Conservation (phyloP, 2,329 filamentous ascomycete species). For the Beauveria sp. region DNA sequence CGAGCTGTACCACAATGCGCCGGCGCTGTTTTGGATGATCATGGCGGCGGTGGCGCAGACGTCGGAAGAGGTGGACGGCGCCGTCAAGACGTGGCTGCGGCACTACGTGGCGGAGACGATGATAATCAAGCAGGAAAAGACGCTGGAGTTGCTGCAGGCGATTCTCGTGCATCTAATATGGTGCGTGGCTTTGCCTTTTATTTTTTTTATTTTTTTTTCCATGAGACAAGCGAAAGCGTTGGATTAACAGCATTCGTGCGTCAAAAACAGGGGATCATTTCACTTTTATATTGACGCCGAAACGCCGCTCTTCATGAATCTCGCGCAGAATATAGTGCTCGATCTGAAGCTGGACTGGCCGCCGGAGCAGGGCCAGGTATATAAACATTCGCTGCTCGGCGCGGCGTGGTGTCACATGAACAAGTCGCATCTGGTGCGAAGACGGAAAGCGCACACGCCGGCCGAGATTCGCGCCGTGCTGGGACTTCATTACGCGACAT, state of each 20-base stretch:
- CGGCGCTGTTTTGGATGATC: slow-evolving; percentile 25
- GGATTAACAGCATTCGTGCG: too few species aligned
- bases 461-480: slow-evolving; percentile 6
- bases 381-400: slow-evolving; percentile 1
- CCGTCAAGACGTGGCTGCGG: slow-evolving; percentile 21
- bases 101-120: slow-evolving; percentile 21
- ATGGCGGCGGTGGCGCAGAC: slow-evolving; percentile 22
- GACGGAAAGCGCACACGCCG: background rate
- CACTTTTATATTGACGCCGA: slow-evolving; percentile 21
- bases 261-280: slow-evolving; percentile 23
- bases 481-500: background rate
- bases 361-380: background rate
- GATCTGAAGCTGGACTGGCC: slow-evolving; percentile 7
- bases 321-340: slow-evolving; percentile 1
- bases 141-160: slow-evolving; percentile 24
- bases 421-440: slow-evolving; percentile 1
- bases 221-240: too few species aligned
- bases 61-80: slow-evolving; percentile 17
- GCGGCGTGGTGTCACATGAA: slow-evolving; percentile 9
- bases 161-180: slow-evolving; percentile 23
- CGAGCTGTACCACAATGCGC: slow-evolving; percentile 20
- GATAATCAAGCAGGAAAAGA: slow-evolving; percentile 21
- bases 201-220: background rate
- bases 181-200: slow-evolving; percentile 14
- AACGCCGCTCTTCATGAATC: background rate